Evolutionary conservation across 306 rosid genomes (phyloP).

Genomic region (Purshia tridentata): DNA sequence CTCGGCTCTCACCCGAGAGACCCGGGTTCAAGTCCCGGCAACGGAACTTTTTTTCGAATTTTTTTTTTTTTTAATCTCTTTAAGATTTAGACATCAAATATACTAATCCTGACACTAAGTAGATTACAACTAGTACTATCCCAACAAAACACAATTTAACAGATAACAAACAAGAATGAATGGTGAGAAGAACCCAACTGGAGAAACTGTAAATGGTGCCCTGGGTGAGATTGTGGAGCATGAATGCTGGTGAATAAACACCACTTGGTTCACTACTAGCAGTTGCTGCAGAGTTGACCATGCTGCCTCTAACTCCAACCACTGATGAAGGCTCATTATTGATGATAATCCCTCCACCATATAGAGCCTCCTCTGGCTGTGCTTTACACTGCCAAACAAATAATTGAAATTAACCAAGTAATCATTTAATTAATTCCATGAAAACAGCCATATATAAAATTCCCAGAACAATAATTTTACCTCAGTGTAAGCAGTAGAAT

Average conservation of each 20-base stretch:
- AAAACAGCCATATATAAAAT: too few species aligned
- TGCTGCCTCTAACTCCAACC: not conserved
- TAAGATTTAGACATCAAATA: too few species aligned
- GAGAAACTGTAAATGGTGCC: conserved; percentile 65
- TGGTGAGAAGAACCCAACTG: conserved; percentile 37
- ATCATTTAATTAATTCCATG: not conserved
- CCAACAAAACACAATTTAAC: not conserved
- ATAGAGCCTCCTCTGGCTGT: conserved; percentile 62
- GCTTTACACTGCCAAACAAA: conserved; percentile 54
- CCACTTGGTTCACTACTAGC: conserved; percentile 1
- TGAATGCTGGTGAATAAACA: conserved; percentile 41
- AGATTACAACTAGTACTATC: not conserved
- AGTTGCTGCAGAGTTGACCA: conserved; percentile 7
- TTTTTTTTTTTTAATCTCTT: too few species aligned
- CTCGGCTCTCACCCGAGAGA: too few species aligned
- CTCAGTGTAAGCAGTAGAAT: conserved; percentile 79
- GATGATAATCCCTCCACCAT: conserved; percentile 61
- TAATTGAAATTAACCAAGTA: not conserved
- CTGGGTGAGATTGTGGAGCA: conserved; percentile 51
- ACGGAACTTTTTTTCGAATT: conserved; percentile 35
- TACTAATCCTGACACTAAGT: too few species aligned
- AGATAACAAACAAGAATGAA: not conserved
- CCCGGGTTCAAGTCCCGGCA: too few species aligned
- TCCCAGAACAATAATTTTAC: conserved; percentile 21
- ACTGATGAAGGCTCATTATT: conserved; percentile 5